These are phyloP conservation scores for Rosa hybrid DNA, from an alignment of 331 rosid species.

Conservation along the genomic window DNA sequence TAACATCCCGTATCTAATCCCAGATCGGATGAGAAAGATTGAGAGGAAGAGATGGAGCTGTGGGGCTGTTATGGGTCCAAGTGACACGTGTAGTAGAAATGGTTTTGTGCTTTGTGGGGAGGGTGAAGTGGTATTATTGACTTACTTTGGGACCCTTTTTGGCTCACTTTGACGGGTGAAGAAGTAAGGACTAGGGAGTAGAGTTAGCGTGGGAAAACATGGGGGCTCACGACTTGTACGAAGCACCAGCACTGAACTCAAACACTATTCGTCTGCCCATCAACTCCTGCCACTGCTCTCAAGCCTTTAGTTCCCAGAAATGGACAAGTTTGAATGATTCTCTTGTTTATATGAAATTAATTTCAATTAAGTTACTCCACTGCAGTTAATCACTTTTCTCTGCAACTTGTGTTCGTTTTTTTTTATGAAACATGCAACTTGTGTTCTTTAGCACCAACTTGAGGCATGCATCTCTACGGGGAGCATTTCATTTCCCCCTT, in stretches of 20 bases:
- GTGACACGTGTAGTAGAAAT: conserved; percentile 69
- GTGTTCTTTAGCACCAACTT: conserved; percentile 35
- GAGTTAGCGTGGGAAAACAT: conserved; percentile 22
- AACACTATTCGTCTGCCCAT: conserved; percentile 39
- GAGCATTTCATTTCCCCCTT: conserved; percentile 29
- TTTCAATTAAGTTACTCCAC: conserved; percentile 6
- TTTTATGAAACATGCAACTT: conserved; percentile 18
- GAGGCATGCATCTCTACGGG: conserved; percentile 32
- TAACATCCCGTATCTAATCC: conserved; percentile 60
- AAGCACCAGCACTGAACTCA: conserved; percentile 29
- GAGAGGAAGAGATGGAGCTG: conserved; percentile 44
- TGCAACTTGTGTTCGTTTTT: conserved; percentile 29
- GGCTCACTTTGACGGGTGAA: conserved; percentile 42
- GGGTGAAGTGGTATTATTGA: conserved; percentile 38
- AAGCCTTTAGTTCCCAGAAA: conserved; percentile 44
- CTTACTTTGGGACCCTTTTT: conserved; percentile 43
- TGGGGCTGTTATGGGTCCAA: conserved; percentile 72
- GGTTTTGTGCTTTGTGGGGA: conserved; percentile 47
- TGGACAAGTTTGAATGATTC: conserved; percentile 49
- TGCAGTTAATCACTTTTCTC: conserved; percentile 9
- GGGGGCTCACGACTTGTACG: conserved; percentile 29
- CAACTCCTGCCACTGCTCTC: conserved; percentile 29
- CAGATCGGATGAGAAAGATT: conserved; percentile 73
- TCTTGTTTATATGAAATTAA: conserved; percentile 33
- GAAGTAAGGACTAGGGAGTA: not conserved